Percentiles rank a stretch among this genome's conserved stretches.
Conservation (phyloP, 257 asterid genomes). For the Rubia yunnanensis region DNA sequence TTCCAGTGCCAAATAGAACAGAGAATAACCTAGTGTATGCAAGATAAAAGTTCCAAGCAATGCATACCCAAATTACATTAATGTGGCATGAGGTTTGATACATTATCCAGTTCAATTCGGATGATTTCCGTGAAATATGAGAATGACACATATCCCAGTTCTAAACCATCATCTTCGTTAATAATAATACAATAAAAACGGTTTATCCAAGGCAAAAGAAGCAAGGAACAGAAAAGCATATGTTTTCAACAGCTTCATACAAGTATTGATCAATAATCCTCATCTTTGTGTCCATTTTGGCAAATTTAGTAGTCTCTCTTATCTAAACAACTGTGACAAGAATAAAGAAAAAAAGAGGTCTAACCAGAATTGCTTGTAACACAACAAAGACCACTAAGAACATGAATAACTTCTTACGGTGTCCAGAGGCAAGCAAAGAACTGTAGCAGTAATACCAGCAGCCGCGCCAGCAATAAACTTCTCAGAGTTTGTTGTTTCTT, state of each 20-base stretch:
- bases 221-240: too few species aligned
- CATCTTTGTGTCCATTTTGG: background rate
- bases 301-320: background rate
- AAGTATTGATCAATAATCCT: background rate
- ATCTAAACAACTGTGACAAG: background rate
- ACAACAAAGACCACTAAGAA: background rate
- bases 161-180: background rate
- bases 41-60: background rate
- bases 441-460: slow-evolving; percentile 98
- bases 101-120: background rate
- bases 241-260: background rate
- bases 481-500: slow-evolving; percentile 70
- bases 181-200: background rate
- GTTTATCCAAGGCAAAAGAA: background rate
- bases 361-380: background rate
- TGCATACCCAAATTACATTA: background rate
- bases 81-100: background rate
- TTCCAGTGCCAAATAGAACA: background rate
- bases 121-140: background rate
- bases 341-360: background rate
- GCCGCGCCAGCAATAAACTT: slow-evolving; percentile 95
- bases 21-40: background rate
- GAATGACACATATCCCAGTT: background rate
- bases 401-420: slow-evolving; percentile 50
- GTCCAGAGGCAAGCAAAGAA: slow-evolving; percentile 91